Conservation (phyloP, 2,329 filamentous ascomycete species). For the Claviceps sp. region DNA sequence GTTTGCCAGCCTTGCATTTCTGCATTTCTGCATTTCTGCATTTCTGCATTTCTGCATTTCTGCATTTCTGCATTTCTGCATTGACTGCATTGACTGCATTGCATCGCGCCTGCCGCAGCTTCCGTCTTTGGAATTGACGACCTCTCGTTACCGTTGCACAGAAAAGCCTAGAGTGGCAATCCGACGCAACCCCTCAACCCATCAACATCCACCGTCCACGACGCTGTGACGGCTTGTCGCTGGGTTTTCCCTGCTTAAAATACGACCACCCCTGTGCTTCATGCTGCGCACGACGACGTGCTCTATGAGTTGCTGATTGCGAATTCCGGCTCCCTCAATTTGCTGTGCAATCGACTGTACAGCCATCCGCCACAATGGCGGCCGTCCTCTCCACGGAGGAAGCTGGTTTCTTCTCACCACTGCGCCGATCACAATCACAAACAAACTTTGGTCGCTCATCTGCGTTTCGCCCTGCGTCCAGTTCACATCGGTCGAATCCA, state of each 20-base stretch:
- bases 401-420: conserved; percentile 39
- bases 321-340: neutral
- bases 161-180: neutral
- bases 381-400: conserved; percentile 45
- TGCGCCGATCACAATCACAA: conserved; percentile 49
- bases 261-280: neutral
- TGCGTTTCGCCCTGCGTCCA: conserved; percentile 31
- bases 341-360: neutral
- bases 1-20: neutral
- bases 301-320: conserved; percentile 1
- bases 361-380: conserved; percentile 29
- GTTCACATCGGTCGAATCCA: conserved; percentile 25
- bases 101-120: conserved; percentile 1
- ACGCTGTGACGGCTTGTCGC: neutral
- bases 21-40: neutral
- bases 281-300: neutral
- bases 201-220: too few species aligned
- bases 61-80: too few species aligned
- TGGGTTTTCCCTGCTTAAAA: neutral
- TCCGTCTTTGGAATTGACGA: neutral
- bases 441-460: conserved; percentile 36
- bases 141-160: neutral
- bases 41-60: too few species aligned
- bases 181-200: neutral
- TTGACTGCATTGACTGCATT: neutral